Evolutionary conservation across 192 early-diverging fungal species (phyloP).

Genomic region (Mycoemilia scoparia): DNA sequence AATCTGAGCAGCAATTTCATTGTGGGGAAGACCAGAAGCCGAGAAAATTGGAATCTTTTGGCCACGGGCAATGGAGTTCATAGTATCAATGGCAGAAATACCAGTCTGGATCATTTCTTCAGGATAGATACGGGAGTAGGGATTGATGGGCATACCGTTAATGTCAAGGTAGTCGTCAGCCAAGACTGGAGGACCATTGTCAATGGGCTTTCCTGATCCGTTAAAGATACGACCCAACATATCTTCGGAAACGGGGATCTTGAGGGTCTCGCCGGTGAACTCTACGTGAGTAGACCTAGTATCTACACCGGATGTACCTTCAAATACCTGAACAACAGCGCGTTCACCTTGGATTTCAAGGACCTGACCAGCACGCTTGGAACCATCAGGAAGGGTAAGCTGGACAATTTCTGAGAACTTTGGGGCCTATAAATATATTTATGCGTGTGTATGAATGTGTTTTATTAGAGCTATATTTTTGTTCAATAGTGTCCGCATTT

Average conservation of each 20-base stretch:
- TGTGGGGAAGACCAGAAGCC: constrained; percentile 93
- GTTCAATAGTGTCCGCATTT: neutral
- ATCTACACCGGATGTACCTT: constrained; percentile 92
- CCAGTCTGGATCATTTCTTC: constrained; percentile 99
- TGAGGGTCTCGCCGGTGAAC: constrained; percentile 88
- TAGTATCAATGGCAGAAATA: constrained; percentile 96
- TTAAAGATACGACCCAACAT: constrained; percentile 99
- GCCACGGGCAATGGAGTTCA: constrained; percentile 99
- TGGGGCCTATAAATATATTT: too few species aligned
- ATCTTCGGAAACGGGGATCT: constrained; percentile 96
- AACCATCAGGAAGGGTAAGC: constrained; percentile 90
- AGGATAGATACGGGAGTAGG: constrained; percentile 96
- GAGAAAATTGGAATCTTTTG: constrained; percentile 99
- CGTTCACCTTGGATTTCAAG: constrained; percentile 92
- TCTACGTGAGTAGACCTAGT: constrained; percentile 87
- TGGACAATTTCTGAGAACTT: constrained; percentile 96
- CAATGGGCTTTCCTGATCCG: constrained; percentile 97
- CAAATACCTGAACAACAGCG: constrained; percentile 95
- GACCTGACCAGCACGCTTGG: constrained; percentile 87
- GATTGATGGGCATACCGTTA: constrained; percentile 77
- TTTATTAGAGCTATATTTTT: neutral
- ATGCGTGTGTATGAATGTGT: constrained; percentile 16
- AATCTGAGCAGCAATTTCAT: constrained; percentile 99
- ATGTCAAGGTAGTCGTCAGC: constrained; percentile 98
- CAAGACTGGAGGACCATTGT: constrained; percentile 98